Percentiles rank a stretch among this genome's conserved stretches.
Evolutionary conservation across 2,329 filamentous ascomycete genomes (phyloP).

Genomic region (Fusarium nematophilum): DNA sequence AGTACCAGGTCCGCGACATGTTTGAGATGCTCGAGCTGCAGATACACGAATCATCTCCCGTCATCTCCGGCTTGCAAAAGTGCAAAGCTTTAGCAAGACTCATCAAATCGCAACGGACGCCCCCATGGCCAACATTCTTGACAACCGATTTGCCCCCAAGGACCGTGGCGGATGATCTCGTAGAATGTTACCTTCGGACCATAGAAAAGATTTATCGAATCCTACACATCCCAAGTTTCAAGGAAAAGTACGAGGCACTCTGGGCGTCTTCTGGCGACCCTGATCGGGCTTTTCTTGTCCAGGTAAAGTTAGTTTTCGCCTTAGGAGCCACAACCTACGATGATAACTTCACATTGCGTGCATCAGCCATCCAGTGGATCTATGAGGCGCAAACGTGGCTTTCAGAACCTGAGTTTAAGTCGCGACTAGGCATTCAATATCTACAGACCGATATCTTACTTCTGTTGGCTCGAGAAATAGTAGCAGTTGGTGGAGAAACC

Average conservation of each 20-base stretch:
- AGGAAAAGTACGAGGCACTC: conserved; percentile 59
- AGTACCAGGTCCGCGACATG: conserved; percentile 55
- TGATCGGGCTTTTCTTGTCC: conserved; percentile 62
- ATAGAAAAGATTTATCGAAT: conserved; percentile 61
- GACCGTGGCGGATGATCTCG: conserved; percentile 57
- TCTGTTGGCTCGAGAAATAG: conserved; percentile 54
- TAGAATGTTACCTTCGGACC: conserved; percentile 61
- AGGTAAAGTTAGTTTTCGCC: conserved; percentile 68
- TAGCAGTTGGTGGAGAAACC: conserved; percentile 56
- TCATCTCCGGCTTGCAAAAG: conserved; percentile 53
- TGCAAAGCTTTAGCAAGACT: conserved; percentile 64
- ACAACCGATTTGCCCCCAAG: conserved; percentile 59
- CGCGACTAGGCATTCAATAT: conserved; percentile 59
- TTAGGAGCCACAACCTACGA: conserved; percentile 66
- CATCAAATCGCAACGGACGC: conserved; percentile 62
- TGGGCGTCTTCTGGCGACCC: conserved; percentile 53
- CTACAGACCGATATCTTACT: conserved; percentile 61
- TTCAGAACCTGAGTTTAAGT: conserved; percentile 64
- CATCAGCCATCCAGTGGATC: conserved; percentile 65
- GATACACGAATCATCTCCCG: conserved; percentile 51
- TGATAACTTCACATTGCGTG: conserved; percentile 60
- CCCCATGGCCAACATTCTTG: conserved; percentile 59
- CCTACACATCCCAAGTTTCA: conserved; percentile 63
- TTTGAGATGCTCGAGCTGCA: conserved; percentile 57
- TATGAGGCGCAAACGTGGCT: conserved; percentile 68